Evolutionary conservation across 1,284 basidiomycete genomes (phyloP), one percentile per base, ranked within the genome.

Genomic region (Hypsizygus ulmarius): DNA sequence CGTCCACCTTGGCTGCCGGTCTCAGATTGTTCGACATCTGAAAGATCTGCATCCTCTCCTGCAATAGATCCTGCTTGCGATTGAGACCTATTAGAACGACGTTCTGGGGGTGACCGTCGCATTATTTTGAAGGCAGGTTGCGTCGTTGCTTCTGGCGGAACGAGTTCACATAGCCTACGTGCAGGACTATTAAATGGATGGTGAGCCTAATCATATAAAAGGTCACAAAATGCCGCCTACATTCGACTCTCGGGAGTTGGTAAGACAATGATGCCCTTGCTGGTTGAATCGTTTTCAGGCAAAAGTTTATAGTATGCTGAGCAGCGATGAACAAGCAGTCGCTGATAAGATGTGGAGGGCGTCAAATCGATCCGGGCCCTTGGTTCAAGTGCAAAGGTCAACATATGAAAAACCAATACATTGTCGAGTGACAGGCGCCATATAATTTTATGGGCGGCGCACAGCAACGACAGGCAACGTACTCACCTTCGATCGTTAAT

Each of bases 101-200:
- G 78, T 51, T 83, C 79, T 21, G 65, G 64, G 4, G 63, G 65
- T 29, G 72, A 69, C 57, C 89, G 77, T 32, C 82, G 80, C 88
- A 91, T 91, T 57, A 91, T 91, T 74, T 90, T 86, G 63, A 91
- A 87, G 8, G 87, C 76, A 15, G 85, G 87, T 35, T 83, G 82
- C 0, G 79, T 62, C 4, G 79, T 68, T 18, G 78, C 72, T 61
- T 90, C 87, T 7, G 77, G 71, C n/a, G 89, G 88, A 12, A 90
- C 85, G n/a, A 91, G 77, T 45, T 90, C 88, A 51, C 75, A 77
- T 41, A 91, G 74, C 49, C 84, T 75, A 30, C 82, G 77, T 27
- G 67, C 46, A 55, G 88, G 88, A 56, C 87, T 90, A 58, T n/a
- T 50, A 46, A 55, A 43, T 43, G 27, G 46, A 33, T 16, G 35